Evolutionary conservation across 2,329 filamentous ascomycete genomes (phyloP), one percentile per base, ranked within the genome.

Genomic region (Verticillium nonalfalfae): DNA sequence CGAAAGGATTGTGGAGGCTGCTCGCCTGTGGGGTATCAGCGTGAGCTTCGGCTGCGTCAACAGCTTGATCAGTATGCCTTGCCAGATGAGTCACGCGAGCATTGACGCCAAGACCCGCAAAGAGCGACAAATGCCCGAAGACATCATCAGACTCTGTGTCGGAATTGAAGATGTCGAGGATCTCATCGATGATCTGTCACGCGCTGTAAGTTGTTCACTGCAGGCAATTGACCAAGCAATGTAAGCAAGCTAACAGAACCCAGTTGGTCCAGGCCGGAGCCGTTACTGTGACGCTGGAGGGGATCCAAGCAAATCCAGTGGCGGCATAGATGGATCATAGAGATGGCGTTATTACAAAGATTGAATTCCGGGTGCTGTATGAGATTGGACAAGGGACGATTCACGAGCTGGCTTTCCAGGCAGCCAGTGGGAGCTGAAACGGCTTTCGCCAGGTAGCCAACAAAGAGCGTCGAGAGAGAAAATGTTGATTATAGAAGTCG

Each of bases 41-140:
- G 95, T 99, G 63, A 97, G 92, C 71, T 99, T 99, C 73, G 95
- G 95, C 57, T 98, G 95, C 74, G 95, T 99, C 67, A 99, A 99
- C 79, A 96, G 91, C 73, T 80, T 99, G 74, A 99, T 99, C 76
- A 97, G 93, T 79, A 97, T 99, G 94, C 94, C 95, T 9, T 99
- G 95, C 78, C 93, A 94, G 71, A 99, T 99, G 96, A 98, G 94
- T 77, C 95, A 99, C 76, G 95, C 95, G 45, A 97, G 92, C 73
- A 99, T 99, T 71, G 95, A 98, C 72, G 91, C 93, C 62, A 96
- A 97, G 80, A 98, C 93, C 59, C 83, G 95, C 68, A 82, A 86
- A 69, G 93, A 96, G 78, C 85, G 93, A 66, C 89, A 94, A 66
- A 90, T 99, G 87, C 95, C 95, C 11, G 95, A 99, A 77, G 95